Percentiles rank a stretch among this genome's conserved stretches.
phyloP scores from a whole-genome alignment of 805 yeast genomes.

The Candida lessepsii region DNA sequence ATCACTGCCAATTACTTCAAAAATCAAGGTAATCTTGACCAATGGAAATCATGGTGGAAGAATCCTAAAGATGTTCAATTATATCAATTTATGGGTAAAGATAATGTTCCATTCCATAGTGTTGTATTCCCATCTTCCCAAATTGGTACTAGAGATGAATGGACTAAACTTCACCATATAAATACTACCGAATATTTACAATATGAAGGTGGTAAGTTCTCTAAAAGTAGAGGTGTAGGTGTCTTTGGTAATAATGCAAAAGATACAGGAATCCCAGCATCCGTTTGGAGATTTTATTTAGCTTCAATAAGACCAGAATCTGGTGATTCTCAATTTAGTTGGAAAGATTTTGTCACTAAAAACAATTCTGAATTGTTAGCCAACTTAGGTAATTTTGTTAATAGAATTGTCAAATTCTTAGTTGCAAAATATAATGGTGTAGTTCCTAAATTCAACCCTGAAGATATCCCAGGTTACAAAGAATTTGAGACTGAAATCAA shows the following conservation, averaged over 20 bases:
- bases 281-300: constrained; percentile 97
- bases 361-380: constrained; percentile 93
- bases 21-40: constrained; percentile 28
- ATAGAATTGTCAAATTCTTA: constrained; percentile 87
- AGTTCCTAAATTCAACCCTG: constrained; percentile 62
- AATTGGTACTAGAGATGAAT: constrained; percentile 81
- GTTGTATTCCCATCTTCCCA: constrained; percentile 95
- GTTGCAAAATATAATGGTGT: constrained; percentile 91
- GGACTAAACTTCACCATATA: constrained; percentile 90
- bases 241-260: constrained; percentile 97
- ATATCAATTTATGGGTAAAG: constrained; percentile 99
- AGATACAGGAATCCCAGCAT: constrained; percentile 85
- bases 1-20: constrained; percentile 86
- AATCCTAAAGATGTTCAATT: constrained; percentile 84
- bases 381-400: constrained; percentile 94
- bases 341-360: constrained; percentile 93
- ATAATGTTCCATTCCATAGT: constrained; percentile 97
- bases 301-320: constrained; percentile 93
- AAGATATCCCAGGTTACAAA: constrained; percentile 46
- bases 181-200: constrained; percentile 96
- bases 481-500: constrained; percentile 57
- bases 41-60: constrained; percentile 94
- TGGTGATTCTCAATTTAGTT: constrained; percentile 94
- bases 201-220: constrained; percentile 97
- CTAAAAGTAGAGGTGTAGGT: constrained; percentile 96